Base-by-base conservation (phyloP, 2,329 filamentous ascomycete species). In the Macrophomina phaseolina region DNA sequence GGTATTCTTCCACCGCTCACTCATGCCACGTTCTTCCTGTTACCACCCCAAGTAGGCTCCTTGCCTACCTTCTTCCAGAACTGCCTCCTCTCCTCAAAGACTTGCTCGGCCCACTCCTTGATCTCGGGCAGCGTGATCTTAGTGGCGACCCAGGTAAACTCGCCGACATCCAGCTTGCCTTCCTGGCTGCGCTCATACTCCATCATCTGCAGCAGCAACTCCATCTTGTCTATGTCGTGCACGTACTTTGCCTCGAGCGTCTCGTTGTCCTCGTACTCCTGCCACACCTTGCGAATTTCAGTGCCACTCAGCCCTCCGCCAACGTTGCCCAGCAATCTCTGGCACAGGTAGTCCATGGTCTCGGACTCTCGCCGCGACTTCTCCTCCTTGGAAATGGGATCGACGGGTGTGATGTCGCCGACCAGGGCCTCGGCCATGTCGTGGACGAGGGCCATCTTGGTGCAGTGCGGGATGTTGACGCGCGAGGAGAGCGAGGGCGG, bases 401-500 rank as follows among this genome's bases (percentile, higher is more conserved):
- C 95, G 4, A 95, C 90, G 0, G 95, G 95, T 0, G 95, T 99
- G 76, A 99, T 97, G 81, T 99, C 95, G 67, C 95, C 95, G 16
- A 99, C 95, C 1, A 99, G 84, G 4, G 91, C 86, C 80, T 99
- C 95, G 11, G 95, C 95, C 93, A 99, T 97, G 81, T 99, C 95
- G 83, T 99, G 95, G 52, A 99, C 84, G 40, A 99, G 86, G 32
- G 93, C 94, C 94, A 99, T 97, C 81, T 92, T 92, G 73, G 93
- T 94, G 84, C 95, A 99, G 72, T 89, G 90, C 32, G 86, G 81
- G 46, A 97, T 85, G 76, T 98, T 91, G 74, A 98, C 84, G 46
- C 86, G 86, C 0, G 87, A 81, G 2, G 89, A 85, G 11, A 97
- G 87, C 1, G 90, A 81, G 0, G 91, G 85, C 1, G 95, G 94